Conservation (phyloP, 2,329 filamentous ascomycete genomes). For the Penicillium sp. region DNA sequence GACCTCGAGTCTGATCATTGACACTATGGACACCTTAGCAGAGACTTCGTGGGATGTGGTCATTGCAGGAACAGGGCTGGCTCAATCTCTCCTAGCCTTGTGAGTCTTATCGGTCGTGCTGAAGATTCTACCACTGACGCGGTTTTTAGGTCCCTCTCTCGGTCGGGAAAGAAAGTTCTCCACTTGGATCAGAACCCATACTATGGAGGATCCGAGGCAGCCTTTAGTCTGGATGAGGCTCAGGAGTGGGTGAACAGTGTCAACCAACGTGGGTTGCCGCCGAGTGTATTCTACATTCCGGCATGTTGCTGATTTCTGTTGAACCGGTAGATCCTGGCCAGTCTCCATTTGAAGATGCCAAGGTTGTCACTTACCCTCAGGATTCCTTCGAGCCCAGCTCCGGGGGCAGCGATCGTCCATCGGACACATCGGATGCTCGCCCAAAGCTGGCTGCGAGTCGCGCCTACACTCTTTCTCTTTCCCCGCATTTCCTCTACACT, state of each 20-base stretch:
- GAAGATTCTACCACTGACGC: constrained; percentile 49
- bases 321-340: constrained; percentile 33
- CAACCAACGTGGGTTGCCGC: constrained; percentile 35
- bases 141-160: constrained; percentile 75
- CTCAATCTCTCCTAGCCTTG: constrained; percentile 78
- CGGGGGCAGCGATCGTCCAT: constrained; percentile 2
- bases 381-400: constrained; percentile 1
- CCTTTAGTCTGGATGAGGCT: constrained; percentile 78
- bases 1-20: constrained; percentile 9
- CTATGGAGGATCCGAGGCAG: constrained; percentile 84
- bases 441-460: constrained; percentile 55
- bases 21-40: constrained; percentile 68
- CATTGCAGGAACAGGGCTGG: constrained; percentile 74
- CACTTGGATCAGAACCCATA: constrained; percentile 85
- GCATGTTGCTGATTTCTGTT: constrained; percentile 22
- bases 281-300: constrained; percentile 8
- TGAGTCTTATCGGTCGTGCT: constrained; percentile 42
- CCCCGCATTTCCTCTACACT: constrained; percentile 83
- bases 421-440: constrained; percentile 12
- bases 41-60: constrained; percentile 77
- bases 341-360: constrained; percentile 42
- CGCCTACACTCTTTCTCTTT: constrained; percentile 78
- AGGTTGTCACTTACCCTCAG: constrained; percentile 25
- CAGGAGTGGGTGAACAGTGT: constrained; percentile 67
- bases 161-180: constrained; percentile 85